Evolutionary conservation across 169 alveolate genomes (phyloP).

Genomic region (Plasmodium coatneyi): DNA sequence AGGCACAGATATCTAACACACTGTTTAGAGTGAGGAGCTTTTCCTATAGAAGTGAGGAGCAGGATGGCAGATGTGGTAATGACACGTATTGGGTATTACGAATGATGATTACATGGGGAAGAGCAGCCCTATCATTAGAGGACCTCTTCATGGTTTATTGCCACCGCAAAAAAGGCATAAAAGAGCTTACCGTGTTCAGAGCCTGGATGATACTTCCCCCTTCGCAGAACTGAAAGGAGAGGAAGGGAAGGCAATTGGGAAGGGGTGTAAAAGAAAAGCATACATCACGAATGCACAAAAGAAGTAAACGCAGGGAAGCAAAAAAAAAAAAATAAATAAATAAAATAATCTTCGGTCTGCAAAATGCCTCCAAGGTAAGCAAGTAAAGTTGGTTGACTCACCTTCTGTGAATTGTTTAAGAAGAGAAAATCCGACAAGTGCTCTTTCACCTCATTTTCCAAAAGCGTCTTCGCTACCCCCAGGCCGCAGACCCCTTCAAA

Average conservation of each 20-base stretch:
- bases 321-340: no score
- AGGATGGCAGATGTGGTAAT: background rate
- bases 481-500: constrained; percentile 10
- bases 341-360: background rate
- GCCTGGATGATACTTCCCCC: constrained; percentile 38
- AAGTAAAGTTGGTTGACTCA: background rate
- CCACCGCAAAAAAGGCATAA: background rate
- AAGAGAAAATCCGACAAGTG: constrained; percentile 23
- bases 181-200: constrained; percentile 7
- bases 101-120: background rate
- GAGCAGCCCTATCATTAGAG: background rate
- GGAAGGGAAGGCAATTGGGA: background rate
- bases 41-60: constrained; percentile 17
- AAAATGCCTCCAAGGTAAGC: background rate
- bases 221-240: constrained; percentile 45
- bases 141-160: background rate
- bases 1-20: constrained; percentile 41
- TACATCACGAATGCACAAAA: background rate
- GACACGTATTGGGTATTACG: background rate
- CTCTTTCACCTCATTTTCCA: constrained; percentile 30
- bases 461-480: constrained; percentile 1
- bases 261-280: background rate
- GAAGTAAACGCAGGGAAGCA: background rate
- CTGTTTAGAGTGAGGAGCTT: constrained; percentile 27
- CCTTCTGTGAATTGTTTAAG: constrained; percentile 61